phyloP scores from a whole-genome alignment of 345 rosid genomes.

The Noccaea caerulescens region DNA sequence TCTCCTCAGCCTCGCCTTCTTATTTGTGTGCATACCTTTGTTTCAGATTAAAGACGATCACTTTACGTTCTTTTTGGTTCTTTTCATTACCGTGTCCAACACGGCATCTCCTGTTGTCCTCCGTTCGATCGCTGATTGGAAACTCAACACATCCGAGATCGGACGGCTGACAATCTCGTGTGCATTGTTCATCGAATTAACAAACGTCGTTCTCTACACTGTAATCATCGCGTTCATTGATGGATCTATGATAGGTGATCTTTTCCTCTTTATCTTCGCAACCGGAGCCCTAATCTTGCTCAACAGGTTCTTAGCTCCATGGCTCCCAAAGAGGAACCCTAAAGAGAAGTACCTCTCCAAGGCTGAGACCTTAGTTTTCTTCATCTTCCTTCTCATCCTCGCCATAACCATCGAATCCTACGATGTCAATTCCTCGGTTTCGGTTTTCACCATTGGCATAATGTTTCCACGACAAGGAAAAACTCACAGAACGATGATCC shows the following conservation, averaged over 20 bases:
- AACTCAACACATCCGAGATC: conserved; percentile 65
- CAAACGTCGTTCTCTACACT: conserved; percentile 50
- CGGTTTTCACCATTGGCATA: conserved; percentile 67
- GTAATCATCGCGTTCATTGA: conserved; percentile 34
- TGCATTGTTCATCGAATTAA: conserved; percentile 62
- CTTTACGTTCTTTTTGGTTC: conserved; percentile 41
- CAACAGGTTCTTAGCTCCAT: conserved; percentile 57
- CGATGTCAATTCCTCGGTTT: conserved; percentile 51
- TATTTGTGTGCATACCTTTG: conserved; percentile 44
- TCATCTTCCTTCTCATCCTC: conserved; percentile 50
- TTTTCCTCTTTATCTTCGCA: conserved; percentile 40
- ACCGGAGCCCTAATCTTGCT: conserved; percentile 46
- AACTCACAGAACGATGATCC: conserved; percentile 67
- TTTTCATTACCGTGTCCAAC: conserved; percentile 55
- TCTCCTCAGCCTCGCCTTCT: conserved; percentile 49
- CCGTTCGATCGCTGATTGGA: conserved; percentile 68
- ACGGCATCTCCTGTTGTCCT: conserved; percentile 73
- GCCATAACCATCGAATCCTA: conserved; percentile 50
- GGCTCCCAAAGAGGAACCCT: conserved; percentile 65
- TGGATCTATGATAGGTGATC: conserved; percentile 36
- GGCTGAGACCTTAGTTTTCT: conserved; percentile 56
- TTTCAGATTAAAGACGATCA: conserved; percentile 31
- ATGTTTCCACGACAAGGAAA: conserved; percentile 88
- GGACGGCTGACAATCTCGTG: conserved; percentile 67
- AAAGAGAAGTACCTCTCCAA: conserved; percentile 68